These are phyloP conservation scores for Spinellus fusiger DNA, from an alignment of 192 early-diverging fungal species.

Conservation along the genomic window DNA sequence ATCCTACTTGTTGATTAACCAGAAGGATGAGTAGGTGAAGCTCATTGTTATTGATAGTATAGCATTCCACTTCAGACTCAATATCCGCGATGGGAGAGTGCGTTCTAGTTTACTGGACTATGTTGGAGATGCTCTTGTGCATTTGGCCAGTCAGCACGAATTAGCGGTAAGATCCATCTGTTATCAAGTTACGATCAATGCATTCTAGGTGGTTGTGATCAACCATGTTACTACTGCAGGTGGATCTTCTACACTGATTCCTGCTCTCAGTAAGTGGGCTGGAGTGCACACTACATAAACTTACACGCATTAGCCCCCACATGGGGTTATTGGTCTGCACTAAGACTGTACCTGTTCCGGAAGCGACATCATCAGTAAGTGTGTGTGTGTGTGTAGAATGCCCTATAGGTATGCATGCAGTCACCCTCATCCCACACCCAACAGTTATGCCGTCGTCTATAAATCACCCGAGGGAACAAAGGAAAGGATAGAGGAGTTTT, in stretches of 20 bases:
- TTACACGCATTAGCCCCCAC: neutral
- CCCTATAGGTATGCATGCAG: neutral
- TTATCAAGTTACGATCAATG: neutral
- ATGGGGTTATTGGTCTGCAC: constrained; percentile 7
- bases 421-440: neutral
- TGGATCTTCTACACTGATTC: neutral
- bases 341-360: constrained; percentile 6
- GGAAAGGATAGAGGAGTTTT: neutral
- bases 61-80: constrained; percentile 12
- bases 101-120: neutral
- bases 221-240: constrained; percentile 5
- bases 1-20: neutral
- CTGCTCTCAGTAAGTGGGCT: neutral
- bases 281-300: neutral
- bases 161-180: constrained; percentile 2
- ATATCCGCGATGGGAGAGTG: neutral
- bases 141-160: neutral
- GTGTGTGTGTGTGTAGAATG: neutral
- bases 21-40: neutral
- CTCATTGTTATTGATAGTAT: constrained; percentile 14
- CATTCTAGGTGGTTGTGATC: constrained; percentile 3
- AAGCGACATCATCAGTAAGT: constrained; percentile 1
- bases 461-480: neutral
- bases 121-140: constrained; percentile 1
- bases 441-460: neutral